A percentile compares a stretch with the other conserved stretches of the same genome.
Evolutionary conservation across 257 asterid species (phyloP).

Genomic region (Salvia splendens): DNA sequence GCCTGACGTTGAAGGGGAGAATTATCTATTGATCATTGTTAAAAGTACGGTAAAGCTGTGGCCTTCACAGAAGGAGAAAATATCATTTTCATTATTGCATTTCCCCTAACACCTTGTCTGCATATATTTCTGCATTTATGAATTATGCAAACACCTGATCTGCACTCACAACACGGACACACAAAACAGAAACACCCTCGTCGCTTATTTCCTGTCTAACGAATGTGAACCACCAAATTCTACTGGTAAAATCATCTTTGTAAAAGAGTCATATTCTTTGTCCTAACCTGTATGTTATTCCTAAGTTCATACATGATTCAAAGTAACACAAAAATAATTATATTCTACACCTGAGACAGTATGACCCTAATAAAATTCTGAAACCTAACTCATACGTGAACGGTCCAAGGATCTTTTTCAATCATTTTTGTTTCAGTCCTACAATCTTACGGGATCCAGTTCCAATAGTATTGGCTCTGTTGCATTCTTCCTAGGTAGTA

Average conservation of each 20-base stretch:
- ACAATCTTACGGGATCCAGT: slow-evolving; percentile 1
- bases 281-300: neutral
- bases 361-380: slow-evolving; percentile 1
- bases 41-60: too few species aligned
- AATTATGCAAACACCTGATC: too few species aligned
- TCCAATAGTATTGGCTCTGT: neutral
- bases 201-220: too few species aligned
- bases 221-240: slow-evolving; percentile 13
- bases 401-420: neutral
- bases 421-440: too few species aligned
- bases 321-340: neutral
- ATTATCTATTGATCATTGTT: too few species aligned
- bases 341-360: neutral
- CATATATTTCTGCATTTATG: too few species aligned
- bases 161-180: too few species aligned
- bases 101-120: too few species aligned
- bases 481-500: neutral
- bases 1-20: too few species aligned
- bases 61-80: too few species aligned
- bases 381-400: neutral
- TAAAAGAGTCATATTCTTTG: slow-evolving; percentile 4
- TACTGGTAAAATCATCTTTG: neutral
- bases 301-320: neutral
- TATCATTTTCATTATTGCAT: too few species aligned
- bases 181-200: too few species aligned